phyloP scores from a whole-genome alignment of 2,329 filamentous ascomycete genomes.

The Fusarium longipes region DNA sequence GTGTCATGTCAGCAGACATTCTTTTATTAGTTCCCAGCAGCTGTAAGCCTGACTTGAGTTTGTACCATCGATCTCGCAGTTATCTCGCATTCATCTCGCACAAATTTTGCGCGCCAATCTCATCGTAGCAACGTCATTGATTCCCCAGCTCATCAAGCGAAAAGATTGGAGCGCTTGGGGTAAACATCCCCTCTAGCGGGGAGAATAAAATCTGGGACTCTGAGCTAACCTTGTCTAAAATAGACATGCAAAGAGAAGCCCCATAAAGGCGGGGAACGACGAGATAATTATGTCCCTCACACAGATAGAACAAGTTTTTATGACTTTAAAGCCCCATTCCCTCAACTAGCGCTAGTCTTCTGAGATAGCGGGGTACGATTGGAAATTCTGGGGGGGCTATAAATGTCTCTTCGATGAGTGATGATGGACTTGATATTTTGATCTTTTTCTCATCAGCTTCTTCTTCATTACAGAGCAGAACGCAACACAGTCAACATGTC shows the following conservation, averaged over 20 bases:
- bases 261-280: too few species aligned
- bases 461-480: background rate
- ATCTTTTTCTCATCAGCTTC: background rate
- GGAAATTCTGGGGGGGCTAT: background rate
- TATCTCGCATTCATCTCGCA: background rate
- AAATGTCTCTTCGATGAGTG: background rate
- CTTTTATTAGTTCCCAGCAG: too few species aligned
- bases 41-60: too few species aligned
- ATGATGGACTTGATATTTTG: background rate
- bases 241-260: too few species aligned
- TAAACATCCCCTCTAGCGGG: background rate
- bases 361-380: background rate
- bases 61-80: background rate
- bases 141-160: slow-evolving; percentile 1
- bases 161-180: slow-evolving; percentile 17
- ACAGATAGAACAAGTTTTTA: too few species aligned
- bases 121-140: background rate
- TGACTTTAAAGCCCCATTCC: background rate
- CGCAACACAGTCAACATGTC: background rate
- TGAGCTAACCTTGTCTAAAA: too few species aligned
- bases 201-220: too few species aligned
- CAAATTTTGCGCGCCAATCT: slow-evolving; percentile 2
- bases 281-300: too few species aligned
- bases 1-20: too few species aligned
- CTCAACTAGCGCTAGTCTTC: background rate